Evolutionary conservation across 331 rosid species (phyloP).

Genomic region (Malus hybrid): DNA sequence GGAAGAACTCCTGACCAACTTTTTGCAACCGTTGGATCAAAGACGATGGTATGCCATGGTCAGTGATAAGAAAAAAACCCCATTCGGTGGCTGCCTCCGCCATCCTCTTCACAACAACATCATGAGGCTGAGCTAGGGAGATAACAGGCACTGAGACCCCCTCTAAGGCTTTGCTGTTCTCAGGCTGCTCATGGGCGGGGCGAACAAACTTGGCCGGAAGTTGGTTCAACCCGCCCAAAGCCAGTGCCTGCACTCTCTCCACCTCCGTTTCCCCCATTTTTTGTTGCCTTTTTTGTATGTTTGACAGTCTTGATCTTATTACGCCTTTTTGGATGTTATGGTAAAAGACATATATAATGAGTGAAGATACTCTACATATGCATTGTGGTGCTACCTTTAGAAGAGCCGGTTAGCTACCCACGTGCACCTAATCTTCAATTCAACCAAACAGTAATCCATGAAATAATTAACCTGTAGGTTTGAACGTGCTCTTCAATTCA

Average conservation of each 20-base stretch:
- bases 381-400: too few species aligned
- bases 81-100: slow-evolving; percentile 29
- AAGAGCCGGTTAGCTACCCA: too few species aligned
- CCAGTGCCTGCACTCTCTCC: slow-evolving; percentile 40
- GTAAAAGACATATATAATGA: too few species aligned
- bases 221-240: slow-evolving; percentile 13
- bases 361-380: too few species aligned
- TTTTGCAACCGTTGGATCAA: slow-evolving; percentile 38
- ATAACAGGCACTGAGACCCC: slow-evolving; percentile 43
- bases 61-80: slow-evolving; percentile 47
- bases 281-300: too few species aligned
- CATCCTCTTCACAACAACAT: slow-evolving; percentile 22
- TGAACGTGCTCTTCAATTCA: too few species aligned
- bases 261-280: slow-evolving; percentile 9
- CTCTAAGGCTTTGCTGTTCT: slow-evolving; percentile 41
- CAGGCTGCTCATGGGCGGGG: slow-evolving; percentile 35
- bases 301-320: too few species aligned
- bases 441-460: too few species aligned
- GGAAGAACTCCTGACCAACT: slow-evolving; percentile 43
- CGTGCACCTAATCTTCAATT: too few species aligned
- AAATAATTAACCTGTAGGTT: too few species aligned
- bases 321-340: too few species aligned
- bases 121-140: slow-evolving; percentile 35
- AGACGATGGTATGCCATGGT: slow-evolving; percentile 37
- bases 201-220: slow-evolving; percentile 43